A percentile compares a stretch with the other conserved stretches of the same genome.
Conservation (phyloP, 495 filamentous ascomycete species). For the Amorphotheca resinae region DNA sequence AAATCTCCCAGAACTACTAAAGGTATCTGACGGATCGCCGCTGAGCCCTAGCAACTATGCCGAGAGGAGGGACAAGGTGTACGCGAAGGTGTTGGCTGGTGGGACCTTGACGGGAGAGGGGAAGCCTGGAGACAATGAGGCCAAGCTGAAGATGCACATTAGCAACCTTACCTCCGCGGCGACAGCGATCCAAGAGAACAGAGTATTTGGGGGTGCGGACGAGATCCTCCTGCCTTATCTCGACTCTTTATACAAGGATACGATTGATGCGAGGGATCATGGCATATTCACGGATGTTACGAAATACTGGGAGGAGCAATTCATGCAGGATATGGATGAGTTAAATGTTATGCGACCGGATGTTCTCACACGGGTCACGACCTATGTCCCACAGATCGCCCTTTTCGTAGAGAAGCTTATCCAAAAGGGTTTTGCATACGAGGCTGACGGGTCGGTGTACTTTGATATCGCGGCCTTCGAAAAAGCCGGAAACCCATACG, state of each 20-base stretch:
- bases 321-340: conserved; percentile 70
- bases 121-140: conserved; percentile 51
- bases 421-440: conserved; percentile 79
- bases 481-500: conserved; percentile 68
- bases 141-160: conserved; percentile 92
- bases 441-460: conserved; percentile 78
- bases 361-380: conserved; percentile 73
- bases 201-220: conserved; percentile 36
- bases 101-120: conserved; percentile 50
- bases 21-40: conserved; percentile 20
- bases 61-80: conserved; percentile 43
- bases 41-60: conserved; percentile 41
- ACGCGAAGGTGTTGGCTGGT: conserved; percentile 49
- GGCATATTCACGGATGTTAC: conserved; percentile 71
- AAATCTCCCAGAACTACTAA: conserved; percentile 55
- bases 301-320: conserved; percentile 66
- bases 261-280: conserved; percentile 57
- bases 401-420: conserved; percentile 56
- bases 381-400: conserved; percentile 74
- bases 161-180: conserved; percentile 57
- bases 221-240: conserved; percentile 76
- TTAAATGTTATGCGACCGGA: conserved; percentile 81
- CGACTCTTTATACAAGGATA: conserved; percentile 61
- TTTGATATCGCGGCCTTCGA: conserved; percentile 90
- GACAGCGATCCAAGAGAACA: conserved; percentile 36